phyloP scores from a whole-genome alignment of 345 rosid genomes.

The Lagerstroemia speciosa region DNA sequence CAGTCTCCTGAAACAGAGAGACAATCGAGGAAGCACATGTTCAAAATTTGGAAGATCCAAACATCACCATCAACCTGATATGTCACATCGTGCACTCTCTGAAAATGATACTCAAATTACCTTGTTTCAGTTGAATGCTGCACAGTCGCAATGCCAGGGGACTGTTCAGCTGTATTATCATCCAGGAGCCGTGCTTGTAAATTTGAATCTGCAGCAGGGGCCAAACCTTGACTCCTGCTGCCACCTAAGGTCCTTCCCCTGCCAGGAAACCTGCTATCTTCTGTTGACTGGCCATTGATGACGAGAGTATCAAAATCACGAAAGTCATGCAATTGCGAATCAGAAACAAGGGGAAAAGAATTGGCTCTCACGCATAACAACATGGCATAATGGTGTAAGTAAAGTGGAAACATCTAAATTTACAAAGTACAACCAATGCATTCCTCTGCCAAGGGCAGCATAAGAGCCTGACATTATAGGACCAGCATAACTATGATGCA shows the following conservation, averaged over 20 bases:
- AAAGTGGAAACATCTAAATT: neutral
- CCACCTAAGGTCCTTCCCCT: slow-evolving; percentile 65
- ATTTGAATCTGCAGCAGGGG: slow-evolving; percentile 50
- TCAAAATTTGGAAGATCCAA: neutral
- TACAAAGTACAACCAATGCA: neutral
- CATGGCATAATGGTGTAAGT: neutral
- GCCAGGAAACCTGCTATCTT: slow-evolving; percentile 78
- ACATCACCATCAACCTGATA: neutral
- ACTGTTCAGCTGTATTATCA: slow-evolving; percentile 28
- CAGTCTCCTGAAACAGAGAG: slow-evolving; percentile 22
- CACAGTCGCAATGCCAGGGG: slow-evolving; percentile 25
- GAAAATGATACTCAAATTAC: slow-evolving; percentile 17
- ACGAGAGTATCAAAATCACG: neutral
- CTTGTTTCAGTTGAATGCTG: slow-evolving; percentile 43
- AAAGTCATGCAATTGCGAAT: neutral
- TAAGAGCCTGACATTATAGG: neutral
- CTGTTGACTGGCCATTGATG: slow-evolving; percentile 34
- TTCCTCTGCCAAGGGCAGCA: neutral
- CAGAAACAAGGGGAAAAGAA: neutral
- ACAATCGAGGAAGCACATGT: neutral
- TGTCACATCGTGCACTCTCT: neutral
- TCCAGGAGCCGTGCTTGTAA: slow-evolving; percentile 79
- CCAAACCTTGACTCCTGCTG: slow-evolving; percentile 27
- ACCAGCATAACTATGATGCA: neutral
- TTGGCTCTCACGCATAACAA: neutral